A percentile compares a stretch with the other conserved stretches of the same genome.
Evolutionary conservation across 192 early-diverging fungal species (phyloP).

Genomic region (Coemansia sp.): DNA sequence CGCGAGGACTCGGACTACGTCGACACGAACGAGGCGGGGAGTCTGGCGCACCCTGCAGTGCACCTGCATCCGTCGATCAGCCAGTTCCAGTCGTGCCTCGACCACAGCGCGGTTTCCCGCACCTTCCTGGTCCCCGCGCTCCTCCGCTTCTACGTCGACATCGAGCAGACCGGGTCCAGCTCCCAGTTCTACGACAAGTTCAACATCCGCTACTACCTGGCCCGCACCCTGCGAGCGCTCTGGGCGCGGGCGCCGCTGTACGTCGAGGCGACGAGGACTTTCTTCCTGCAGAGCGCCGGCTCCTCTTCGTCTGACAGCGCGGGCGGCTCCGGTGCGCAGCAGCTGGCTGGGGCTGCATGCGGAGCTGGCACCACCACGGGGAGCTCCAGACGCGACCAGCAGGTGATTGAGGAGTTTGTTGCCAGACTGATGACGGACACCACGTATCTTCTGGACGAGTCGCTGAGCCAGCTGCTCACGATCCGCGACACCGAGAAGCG

Average conservation of each 20-base stretch:
- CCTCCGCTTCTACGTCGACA: slow-evolving; percentile 94
- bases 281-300: slow-evolving; percentile 28
- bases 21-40: slow-evolving; percentile 72
- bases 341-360: background rate
- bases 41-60: slow-evolving; percentile 51
- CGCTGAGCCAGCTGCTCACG: slow-evolving; percentile 79
- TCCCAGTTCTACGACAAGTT: slow-evolving; percentile 99
- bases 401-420: slow-evolving; percentile 69
- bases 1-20: slow-evolving; percentile 57
- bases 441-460: slow-evolving; percentile 92
- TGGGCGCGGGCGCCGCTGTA: slow-evolving; percentile 43
- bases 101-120: slow-evolving; percentile 74
- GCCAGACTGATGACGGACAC: slow-evolving; percentile 95
- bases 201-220: slow-evolving; percentile 95
- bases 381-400: slow-evolving; percentile 30
- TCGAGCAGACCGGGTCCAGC: slow-evolving; percentile 89
- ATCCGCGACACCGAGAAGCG: slow-evolving; percentile 82
- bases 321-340: background rate
- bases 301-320: background rate
- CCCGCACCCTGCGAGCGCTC: slow-evolving; percentile 77
- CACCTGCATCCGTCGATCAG: slow-evolving; percentile 62
- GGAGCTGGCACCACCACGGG: slow-evolving; percentile 29
- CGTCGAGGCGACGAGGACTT: slow-evolving; percentile 32
- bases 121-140: slow-evolving; percentile 77
- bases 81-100: slow-evolving; percentile 58